Conservation (phyloP, 768 basidiomycete species). For the Trametes maxima region DNA sequence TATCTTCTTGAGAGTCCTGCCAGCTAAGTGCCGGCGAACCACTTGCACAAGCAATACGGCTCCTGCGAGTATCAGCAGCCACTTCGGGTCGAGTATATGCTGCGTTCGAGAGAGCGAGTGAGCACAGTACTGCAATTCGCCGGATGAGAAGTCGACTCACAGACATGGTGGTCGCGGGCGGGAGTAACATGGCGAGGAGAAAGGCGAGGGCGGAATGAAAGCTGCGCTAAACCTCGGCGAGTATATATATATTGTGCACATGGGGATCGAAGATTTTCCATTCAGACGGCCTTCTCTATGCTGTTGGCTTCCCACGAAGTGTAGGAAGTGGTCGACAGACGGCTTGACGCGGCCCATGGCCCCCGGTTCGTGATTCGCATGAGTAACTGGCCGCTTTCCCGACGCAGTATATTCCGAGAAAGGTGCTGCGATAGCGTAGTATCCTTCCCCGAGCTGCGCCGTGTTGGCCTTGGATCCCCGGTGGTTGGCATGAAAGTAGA, state of each 20-base stretch:
- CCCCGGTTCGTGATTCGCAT: background rate
- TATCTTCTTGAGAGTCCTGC: conserved; percentile 22
- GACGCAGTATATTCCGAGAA: background rate
- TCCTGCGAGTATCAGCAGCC: background rate
- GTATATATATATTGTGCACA: too few relatives aligned
- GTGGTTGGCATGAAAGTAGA: too few relatives aligned
- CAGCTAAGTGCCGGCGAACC: conserved; percentile 18
- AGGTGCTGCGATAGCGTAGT: too few relatives aligned
- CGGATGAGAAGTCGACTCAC: too few relatives aligned
- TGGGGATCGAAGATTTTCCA: too few relatives aligned
- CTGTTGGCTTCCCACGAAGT: background rate
- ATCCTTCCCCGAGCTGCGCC: too few relatives aligned
- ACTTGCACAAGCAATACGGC: conserved; percentile 8
- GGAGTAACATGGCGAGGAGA: too few relatives aligned
- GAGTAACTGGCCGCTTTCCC: background rate
- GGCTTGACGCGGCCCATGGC: background rate
- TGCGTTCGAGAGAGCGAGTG: background rate
- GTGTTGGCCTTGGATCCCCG: too few relatives aligned
- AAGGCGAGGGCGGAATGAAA: too few relatives aligned
- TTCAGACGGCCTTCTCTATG: background rate
- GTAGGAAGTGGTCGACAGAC: background rate
- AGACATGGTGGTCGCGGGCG: too few relatives aligned
- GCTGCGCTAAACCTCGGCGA: too few relatives aligned
- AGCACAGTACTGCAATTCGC: background rate
- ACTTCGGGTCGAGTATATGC: too few relatives aligned